Base-by-base conservation (phyloP, 129 eudicot genomes). In the Kitagawia praeruptora region DNA sequence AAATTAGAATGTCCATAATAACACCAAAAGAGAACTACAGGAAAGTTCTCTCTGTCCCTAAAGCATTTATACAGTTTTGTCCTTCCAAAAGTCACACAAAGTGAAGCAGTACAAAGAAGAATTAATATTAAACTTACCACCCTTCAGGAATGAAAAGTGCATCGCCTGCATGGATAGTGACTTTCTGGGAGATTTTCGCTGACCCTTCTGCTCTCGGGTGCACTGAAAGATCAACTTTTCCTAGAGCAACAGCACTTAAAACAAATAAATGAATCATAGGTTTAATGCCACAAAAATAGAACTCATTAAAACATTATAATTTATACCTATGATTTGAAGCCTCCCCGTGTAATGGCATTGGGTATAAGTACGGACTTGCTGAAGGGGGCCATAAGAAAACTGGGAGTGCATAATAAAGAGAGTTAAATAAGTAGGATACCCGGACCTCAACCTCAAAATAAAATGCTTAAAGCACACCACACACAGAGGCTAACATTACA, bases 121-220 rank as follows among this genome's bases (percentile, higher is more conserved):
- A 74, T 34, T 0, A 4, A 61, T 25, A 34, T 21, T 31, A 66
- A 48, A 28, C 80, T 83, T 88, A 95, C 99, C 99, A 95, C 83
- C 99, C 99, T 86, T 95, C 97, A 81, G 99, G 99, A 71, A 95
- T 92, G 78, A 95, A 90, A 72, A 95, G 89, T 40, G 97, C 96
- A 85, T 95, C 95, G 40, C 99, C 99, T 44, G 90, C 96, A 77
- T 89, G 85, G 63, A 95, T 96, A 77, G 81, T 82, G 82, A 89
- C 91, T 86, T 90, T 89, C 69, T 89, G 99, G 19, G 92, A 89
- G 85, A 80, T 85, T 75, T 85, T 84, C 63, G 63, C 79, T 10
- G 77, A 75, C 51, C 58, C 73, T 82, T 82, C 81, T 72, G 96
- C 89, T 84, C 92, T 95, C 82, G 97, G 97, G 83, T 90, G 89